Base-by-base conservation (phyloP, 768 basidiomycete species). In the Pulveroboletus sp. region DNA sequence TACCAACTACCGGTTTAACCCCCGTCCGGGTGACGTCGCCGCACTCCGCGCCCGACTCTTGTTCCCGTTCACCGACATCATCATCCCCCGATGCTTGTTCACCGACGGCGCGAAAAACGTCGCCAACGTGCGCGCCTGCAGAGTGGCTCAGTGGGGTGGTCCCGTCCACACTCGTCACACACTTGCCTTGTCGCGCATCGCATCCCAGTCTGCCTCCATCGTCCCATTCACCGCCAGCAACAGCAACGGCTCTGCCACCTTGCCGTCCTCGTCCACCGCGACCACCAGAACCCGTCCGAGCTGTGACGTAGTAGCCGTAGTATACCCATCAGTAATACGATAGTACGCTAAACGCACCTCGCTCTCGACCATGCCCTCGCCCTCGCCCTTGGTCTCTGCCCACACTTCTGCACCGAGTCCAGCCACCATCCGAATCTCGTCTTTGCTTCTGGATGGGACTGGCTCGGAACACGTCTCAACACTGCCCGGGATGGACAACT, bases 381-480 rank as follows among this genome's bases (percentile, higher is more conserved):
- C 53, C 9, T 66, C 75, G 20, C 78, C 81, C 51, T 72, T 75
- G 23, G 82, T 86, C 67, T 90, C 88, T 43, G 80, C 80, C 88
- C 89, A 91, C 29, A 88, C 74, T 64, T 90, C 87, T 10, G 80
- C 79, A 35, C 81, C 80, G 25, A 91, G 68, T 14, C 88, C 88
- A 8, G 84, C 85, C 23, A 85, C 70, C 36, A 90, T 78, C 45
- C 85, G 79, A 39, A 90, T 76, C 44, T 86, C 82, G 58, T 90
- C 88, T 68, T 89, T 90, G 23, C 81, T 65, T 43, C 79, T 71
- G 23, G 67, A 56, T 6, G 17, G 43, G 14, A 21, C 29, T 24
- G 42, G 42, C 35, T 33, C 46, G 13, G 45, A 20, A 21, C 33
- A 36, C 19, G 33, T 32, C 38, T 57, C 63, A 17, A 5, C 3